Conservation (phyloP, 2,329 filamentous ascomycete genomes). For the Ceratocystis diversiconidia region DNA sequence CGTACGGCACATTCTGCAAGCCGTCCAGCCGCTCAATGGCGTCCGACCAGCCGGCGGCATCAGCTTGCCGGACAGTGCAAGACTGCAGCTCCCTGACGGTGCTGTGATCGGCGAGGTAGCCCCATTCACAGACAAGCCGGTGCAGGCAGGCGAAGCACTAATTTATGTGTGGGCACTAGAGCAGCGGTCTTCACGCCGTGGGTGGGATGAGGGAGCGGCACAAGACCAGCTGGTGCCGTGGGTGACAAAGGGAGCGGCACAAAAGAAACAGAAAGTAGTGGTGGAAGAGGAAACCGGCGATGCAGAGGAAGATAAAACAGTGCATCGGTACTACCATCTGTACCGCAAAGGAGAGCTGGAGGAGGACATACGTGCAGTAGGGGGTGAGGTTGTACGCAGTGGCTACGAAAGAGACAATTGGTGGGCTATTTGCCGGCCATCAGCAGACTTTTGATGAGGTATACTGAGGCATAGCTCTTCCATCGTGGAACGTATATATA, state of each 20-base stretch:
- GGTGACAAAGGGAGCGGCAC: conserved; percentile 46
- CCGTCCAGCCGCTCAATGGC: conserved; percentile 32
- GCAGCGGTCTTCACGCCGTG: conserved; percentile 70
- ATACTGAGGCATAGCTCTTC: not conserved
- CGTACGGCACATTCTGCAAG: conserved; percentile 54
- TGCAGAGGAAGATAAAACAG: conserved; percentile 38
- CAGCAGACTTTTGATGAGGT: not conserved
- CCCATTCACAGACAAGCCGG: conserved; percentile 25
- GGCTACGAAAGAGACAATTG: conserved; percentile 98
- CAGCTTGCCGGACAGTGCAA: conserved; percentile 21
- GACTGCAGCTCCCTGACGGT: conserved; percentile 10
- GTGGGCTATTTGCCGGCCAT: conserved; percentile 58
- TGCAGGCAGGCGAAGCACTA: conserved; percentile 46
- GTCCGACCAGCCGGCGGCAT: not conserved
- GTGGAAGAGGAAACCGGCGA: not conserved
- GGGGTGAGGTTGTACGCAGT: conserved; percentile 59
- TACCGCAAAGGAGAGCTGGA: conserved; percentile 81
- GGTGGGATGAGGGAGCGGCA: conserved; percentile 69
- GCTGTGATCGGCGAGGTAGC: conserved; percentile 6
- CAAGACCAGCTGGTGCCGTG: conserved; percentile 95
- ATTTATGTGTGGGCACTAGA: conserved; percentile 95
- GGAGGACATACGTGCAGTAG: conserved; percentile 57
- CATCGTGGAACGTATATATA: not conserved
- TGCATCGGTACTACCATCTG: conserved; percentile 86
- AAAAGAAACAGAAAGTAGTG: conserved; percentile 1